phyloP scores from a whole-genome alignment of 2,329 filamentous ascomycete species.

The Acarospora socialis region DNA sequence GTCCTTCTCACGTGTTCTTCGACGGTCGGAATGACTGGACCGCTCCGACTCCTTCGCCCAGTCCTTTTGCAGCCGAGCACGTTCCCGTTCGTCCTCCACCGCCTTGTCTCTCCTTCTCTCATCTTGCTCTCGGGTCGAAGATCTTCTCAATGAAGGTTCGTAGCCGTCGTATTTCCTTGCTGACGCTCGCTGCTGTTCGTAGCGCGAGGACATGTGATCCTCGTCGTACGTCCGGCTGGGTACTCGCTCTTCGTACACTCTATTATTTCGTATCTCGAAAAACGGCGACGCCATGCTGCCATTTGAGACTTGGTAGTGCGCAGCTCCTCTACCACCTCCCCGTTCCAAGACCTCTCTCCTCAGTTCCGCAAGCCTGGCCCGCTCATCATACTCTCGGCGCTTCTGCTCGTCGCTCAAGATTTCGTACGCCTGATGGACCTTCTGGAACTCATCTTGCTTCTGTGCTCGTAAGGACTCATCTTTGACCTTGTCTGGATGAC shows the following conservation, averaged over 20 bases:
- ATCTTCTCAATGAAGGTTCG: conserved; percentile 16
- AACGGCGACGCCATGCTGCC: conserved; percentile 12
- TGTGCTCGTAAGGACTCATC: conserved; percentile 59
- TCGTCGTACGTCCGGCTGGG: conserved; percentile 26
- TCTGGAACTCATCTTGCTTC: conserved; percentile 80
- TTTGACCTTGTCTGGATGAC: conserved; percentile 83
- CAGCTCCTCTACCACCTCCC: conserved; percentile 12
- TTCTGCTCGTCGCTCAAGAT: conserved; percentile 64
- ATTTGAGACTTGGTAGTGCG: conserved; percentile 15
- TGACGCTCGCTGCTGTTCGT: conserved; percentile 25
- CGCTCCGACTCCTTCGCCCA: conserved; percentile 20
- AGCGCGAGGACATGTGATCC: conserved; percentile 21
- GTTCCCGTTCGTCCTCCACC: conserved; percentile 9
- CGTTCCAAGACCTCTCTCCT: conserved; percentile 39
- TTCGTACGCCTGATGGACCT: conserved; percentile 86
- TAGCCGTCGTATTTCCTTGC: conserved; percentile 26
- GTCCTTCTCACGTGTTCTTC: conserved; percentile 29
- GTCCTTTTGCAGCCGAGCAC: conserved; percentile 24
- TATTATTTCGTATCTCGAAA: conserved; percentile 22
- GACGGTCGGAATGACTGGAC: conserved; percentile 21
- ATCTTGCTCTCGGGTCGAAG: conserved; percentile 9
- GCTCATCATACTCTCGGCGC: conserved; percentile 63
- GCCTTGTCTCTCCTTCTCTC: conserved; percentile 9
- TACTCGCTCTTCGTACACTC: conserved; percentile 29
- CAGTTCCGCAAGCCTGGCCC: conserved; percentile 51